Base-by-base conservation (phyloP, 805 yeast genomes). In the Blastobotrys mokoenaii region DNA sequence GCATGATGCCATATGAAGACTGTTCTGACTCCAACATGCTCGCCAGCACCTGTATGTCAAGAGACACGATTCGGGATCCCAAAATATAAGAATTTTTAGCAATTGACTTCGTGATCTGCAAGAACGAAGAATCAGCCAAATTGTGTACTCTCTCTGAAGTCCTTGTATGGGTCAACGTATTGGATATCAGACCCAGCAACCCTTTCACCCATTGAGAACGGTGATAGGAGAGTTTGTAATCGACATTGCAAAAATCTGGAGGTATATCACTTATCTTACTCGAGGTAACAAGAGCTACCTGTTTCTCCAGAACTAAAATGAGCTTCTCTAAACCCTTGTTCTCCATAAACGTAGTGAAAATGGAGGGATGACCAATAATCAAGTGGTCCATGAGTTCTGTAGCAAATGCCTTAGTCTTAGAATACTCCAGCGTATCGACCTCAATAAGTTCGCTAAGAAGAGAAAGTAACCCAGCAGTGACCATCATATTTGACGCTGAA, bases 1-100 rank as follows among this genome's bases (percentile, higher is more conserved):
- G 80, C 52, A 89, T 69, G 36, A 89, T 80, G 2, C 83, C 73
- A 56, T 74, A 89, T 2, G 95, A 85, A 0, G 96, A 87, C 7
- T 97, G 96, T 56, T 90, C 97, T 52, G 82, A 84, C 59, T 89
- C 90, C 25, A 89, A 79, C 48, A 87, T 84, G 10, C 74, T 73
- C 35, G 82, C 74, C 16, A 87, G 71, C 10, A 81, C 74, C 49
- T 78, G 81, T 32, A 89, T 60, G 0, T 84, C 73, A 17, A 76
- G 68, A 0, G 84, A 69, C 11, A 84, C 61, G 11, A 85, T 62
- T 12, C 77, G 71, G 34, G 79, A 76, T 0, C 96, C 96, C 67
- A 87, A 85, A 0, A 75, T 62, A 0, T 62, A 51, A 1, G 83
- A 77, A 53, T 84, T 68, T 11, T 60, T 55, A 14, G 89, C 54